These are phyloP conservation scores for Styphnolobium japonicum DNA, from an alignment of 306 rosid species.

Conservation along the genomic window DNA sequence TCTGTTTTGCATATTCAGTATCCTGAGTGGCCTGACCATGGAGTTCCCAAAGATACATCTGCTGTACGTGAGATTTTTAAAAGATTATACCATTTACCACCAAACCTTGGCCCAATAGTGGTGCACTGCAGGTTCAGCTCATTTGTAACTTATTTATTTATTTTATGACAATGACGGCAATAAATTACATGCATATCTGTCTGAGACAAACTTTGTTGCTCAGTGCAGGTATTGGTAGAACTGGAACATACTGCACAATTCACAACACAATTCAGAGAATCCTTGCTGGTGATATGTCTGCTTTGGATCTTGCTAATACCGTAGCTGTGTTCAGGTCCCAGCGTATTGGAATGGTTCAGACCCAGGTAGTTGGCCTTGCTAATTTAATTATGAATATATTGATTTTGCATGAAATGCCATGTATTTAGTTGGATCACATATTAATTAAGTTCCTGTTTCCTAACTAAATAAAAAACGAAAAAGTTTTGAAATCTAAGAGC, in stretches of 20 bases:
- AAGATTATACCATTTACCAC: slow-evolving; percentile 60
- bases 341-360: slow-evolving; percentile 96
- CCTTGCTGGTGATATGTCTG: slow-evolving; percentile 87
- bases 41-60: slow-evolving; percentile 74
- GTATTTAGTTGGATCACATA: not conserved
- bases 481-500: not conserved
- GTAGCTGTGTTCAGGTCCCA: slow-evolving; percentile 77
- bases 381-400: not conserved
- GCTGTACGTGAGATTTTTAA: slow-evolving; percentile 76
- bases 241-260: slow-evolving; percentile 87
- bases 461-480: not conserved
- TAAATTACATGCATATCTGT: slow-evolving; percentile 15
- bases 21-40: slow-evolving; percentile 97
- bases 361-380: slow-evolving; percentile 54
- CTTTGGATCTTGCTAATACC: slow-evolving; percentile 69
- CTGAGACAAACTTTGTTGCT: slow-evolving; percentile 48
- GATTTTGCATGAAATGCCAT: slow-evolving; percentile 12
- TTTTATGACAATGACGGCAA: not conserved
- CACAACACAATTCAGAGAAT: slow-evolving; percentile 91
- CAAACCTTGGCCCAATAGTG: slow-evolving; percentile 76
- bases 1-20: slow-evolving; percentile 86
- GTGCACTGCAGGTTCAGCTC: slow-evolving; percentile 91
- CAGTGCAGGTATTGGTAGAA: slow-evolving; percentile 99
- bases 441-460: slow-evolving; percentile 11
- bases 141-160: slow-evolving; percentile 3